Evolutionary conservation across 2,329 filamentous ascomycete species (phyloP), one percentile per base, ranked within the genome.

Genomic region (Fusarium pseudograminearum): DNA sequence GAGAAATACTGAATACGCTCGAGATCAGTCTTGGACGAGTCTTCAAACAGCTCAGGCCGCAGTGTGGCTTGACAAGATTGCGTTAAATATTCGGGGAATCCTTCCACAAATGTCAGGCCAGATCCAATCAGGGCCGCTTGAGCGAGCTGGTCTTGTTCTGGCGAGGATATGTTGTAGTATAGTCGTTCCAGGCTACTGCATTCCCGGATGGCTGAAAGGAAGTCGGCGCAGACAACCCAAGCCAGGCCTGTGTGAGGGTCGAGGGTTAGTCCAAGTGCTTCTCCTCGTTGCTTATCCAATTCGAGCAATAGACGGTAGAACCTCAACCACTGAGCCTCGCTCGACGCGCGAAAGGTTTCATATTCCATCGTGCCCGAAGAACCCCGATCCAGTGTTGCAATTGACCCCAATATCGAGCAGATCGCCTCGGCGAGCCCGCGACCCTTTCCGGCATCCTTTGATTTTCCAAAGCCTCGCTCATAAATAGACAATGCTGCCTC

Each of bases 301-400:
- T 97, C 94, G 15, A 92, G 85, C 20, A 97, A 86, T 20, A 98
- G 85, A 33, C 94, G 90, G 82, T 94, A 97, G 79, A 97, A 97
- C 52, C 92, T 89, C 67, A 92, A 89, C 96, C 96, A 99, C 78
- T 97, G 94, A 14, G 87, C 86, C 76, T 96, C 91, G 55, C 91
- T 90, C 33, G 93, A 90, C 34, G 85, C 83, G 59, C 91, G 87
- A 77, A 94, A 96, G 60, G 90, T 86, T 26, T 91, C 89, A 72
- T 93, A 93, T 74, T 97, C 91, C 79, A 93, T 88, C 30, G 86
- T 86, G 16, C 89, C 89, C 16, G 88, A 85, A 12, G 88, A 82
- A 31, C 83, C 84, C 56, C 88, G 89, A 45, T 87, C 86, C 36
- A 94, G 81, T 1, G 87, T 85, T 16, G 92, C 89, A 14, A 91